Evolutionary conservation across 1,139 yeast genomes (phyloP).

Genomic region (Hyphopichia fennica): DNA sequence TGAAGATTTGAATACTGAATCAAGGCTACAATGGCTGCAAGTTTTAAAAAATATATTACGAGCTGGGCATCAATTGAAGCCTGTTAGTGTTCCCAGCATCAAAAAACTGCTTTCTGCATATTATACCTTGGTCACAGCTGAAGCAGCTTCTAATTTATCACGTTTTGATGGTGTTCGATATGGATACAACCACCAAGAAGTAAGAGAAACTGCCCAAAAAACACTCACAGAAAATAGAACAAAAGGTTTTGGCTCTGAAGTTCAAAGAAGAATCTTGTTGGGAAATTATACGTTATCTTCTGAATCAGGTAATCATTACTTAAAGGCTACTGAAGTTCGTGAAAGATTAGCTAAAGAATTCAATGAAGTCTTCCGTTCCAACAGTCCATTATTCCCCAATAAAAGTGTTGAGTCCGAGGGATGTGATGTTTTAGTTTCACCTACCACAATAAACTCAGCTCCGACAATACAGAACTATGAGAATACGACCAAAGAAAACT

Average conservation of each 20-base stretch:
- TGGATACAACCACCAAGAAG: constrained; percentile 42
- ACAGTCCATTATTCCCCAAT: constrained; percentile 39
- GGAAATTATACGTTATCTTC: constrained; percentile 88
- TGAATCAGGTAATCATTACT: constrained; percentile 72
- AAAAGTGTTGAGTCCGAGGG: constrained; percentile 16
- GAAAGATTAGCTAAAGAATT: constrained; percentile 62
- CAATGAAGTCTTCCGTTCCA: constrained; percentile 56
- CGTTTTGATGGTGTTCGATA: constrained; percentile 89
- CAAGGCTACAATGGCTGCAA: constrained; percentile 47
- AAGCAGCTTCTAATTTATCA: constrained; percentile 89
- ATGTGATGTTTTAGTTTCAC: constrained; percentile 74
- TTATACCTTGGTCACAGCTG: constrained; percentile 87
- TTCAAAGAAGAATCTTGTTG: constrained; percentile 73
- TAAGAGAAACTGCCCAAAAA: constrained; percentile 26
- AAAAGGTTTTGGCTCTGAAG: constrained; percentile 75
- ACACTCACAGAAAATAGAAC: constrained; percentile 59
- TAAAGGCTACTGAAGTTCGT: constrained; percentile 73
- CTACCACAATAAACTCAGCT: constrained; percentile 68
- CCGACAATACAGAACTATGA: constrained; percentile 48
- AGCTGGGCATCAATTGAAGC: constrained; percentile 55
- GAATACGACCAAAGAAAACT: constrained; percentile 31
- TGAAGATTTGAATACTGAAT: constrained; percentile 50
- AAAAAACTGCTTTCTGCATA: constrained; percentile 75
- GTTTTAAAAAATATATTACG: constrained; percentile 43
- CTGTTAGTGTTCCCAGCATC: constrained; percentile 70